A percentile compares a stretch with the other conserved stretches of the same genome.
These are phyloP conservation scores for Chalciporus sphaerocephalus DNA, from an alignment of 768 basidiomycete genomes.

Conservation along the genomic window DNA sequence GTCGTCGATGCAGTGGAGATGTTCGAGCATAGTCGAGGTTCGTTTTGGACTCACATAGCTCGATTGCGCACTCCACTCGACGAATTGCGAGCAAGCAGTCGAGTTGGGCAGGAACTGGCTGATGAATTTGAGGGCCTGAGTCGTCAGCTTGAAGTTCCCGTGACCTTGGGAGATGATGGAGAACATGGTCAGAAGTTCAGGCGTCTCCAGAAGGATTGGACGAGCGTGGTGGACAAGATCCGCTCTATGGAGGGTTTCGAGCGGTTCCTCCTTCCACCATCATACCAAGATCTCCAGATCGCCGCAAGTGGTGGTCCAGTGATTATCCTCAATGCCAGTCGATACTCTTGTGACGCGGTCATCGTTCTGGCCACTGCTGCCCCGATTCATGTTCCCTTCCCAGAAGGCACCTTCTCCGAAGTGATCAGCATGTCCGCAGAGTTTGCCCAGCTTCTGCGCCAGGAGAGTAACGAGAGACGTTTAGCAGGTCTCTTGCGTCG, in stretches of 20 bases:
- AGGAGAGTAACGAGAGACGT: conserved; percentile 1
- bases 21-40: conserved; percentile 29
- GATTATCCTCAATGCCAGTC: conserved; percentile 31
- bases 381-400: conserved; percentile 13
- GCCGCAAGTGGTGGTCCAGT: conserved; percentile 28
- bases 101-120: conserved; percentile 10
- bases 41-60: conserved; percentile 24
- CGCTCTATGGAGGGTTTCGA: conserved; percentile 22
- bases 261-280: conserved; percentile 20
- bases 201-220: conserved; percentile 22
- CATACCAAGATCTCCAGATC: conserved; percentile 15
- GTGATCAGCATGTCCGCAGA: conserved; percentile 7
- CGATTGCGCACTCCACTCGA: conserved; percentile 26
- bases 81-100: conserved; percentile 12
- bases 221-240: conserved; percentile 23
- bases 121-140: conserved; percentile 18
- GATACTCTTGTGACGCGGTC: conserved; percentile 17
- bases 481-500: conserved; percentile 10
- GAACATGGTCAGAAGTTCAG: conserved; percentile 17
- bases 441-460: neutral
- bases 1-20: conserved; percentile 31
- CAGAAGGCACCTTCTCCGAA: conserved; percentile 1
- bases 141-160: conserved; percentile 18
- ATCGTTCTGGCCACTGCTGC: conserved; percentile 12
- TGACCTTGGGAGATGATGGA: conserved; percentile 2